Base-by-base conservation (phyloP, 2,329 filamentous ascomycete species). In the Ascochyta rabiei region DNA sequence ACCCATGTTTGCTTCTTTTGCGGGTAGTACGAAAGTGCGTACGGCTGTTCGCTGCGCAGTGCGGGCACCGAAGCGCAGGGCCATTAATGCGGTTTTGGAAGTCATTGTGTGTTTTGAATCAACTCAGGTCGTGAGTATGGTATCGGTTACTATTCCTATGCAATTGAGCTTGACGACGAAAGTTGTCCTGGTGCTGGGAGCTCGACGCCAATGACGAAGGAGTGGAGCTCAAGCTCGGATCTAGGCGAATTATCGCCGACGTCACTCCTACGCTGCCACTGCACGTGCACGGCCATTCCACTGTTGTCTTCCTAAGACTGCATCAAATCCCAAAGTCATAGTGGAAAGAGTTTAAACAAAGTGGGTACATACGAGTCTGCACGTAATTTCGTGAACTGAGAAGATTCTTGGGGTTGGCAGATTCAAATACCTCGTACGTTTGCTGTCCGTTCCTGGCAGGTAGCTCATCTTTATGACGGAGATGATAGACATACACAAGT, bases 241-340 rank as follows among this genome's bases (percentile, higher is more conserved):
- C 45, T 62, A 57, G 47, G 37, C 15, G 38, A 46, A 53, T 66
- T 58, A 62, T 55, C 45, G 38, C 62, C 63, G 63, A 67, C 62
- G 62, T 67, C 63, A 66, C 58, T 57, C 41, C 10, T 50, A 48
- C 52, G 52, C 46, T 28, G 24, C 24, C 45, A 54, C 49, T 52
- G 35, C 59, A 55, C 54, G 54, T 51, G 53, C 48, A 35, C n/a
- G 3, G n/a, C 4, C 9, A 15, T 6, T 48, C 19, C 44, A 44
- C 40, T n/a, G 13, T 9, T 23, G 8, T 6, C 15, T 16, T 34
- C 28, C 12, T 30, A 12, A 13, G 12, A 15, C 8, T 30, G 12
- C 12, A 30, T 28, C 28, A 13, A 30, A 5, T 13, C 12, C 5
- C 4, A 30, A 30, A 15, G 28, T 30, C 28, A 12, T 10, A 30